phyloP scores from a whole-genome alignment of 768 basidiomycete species.

The Phlegmacium glaucopus region DNA sequence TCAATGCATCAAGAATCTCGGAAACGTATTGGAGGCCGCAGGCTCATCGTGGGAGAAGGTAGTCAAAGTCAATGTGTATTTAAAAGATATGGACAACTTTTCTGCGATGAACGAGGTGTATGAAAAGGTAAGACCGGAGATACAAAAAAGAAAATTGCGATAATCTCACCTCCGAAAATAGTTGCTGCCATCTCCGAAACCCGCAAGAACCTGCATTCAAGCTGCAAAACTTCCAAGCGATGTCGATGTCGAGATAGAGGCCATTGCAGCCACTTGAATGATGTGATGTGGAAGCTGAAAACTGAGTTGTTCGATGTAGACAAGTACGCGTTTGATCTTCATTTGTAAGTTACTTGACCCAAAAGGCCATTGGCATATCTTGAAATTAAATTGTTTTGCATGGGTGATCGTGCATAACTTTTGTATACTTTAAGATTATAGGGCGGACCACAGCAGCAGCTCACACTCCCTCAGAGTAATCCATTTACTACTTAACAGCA shows the following conservation, averaged over 20 bases:
- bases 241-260: slow-evolving; percentile 73
- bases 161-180: slow-evolving; percentile 9
- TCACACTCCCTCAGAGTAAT: no score
- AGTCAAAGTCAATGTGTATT: slow-evolving; percentile 53
- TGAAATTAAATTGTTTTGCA: no score
- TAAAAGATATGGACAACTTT: slow-evolving; percentile 60
- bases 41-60: slow-evolving; percentile 62
- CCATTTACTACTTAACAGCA: no score
- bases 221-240: slow-evolving; percentile 65
- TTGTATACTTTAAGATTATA: no score
- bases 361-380: no score
- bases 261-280: slow-evolving; percentile 44
- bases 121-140: slow-evolving; percentile 36
- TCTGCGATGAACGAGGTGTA: slow-evolving; percentile 55
- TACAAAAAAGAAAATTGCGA: background rate
- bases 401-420: no score
- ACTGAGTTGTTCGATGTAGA: no score
- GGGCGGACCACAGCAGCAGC: no score
- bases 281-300: background rate
- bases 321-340: no score
- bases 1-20: slow-evolving; percentile 55
- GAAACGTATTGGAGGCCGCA: slow-evolving; percentile 48
- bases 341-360: no score
- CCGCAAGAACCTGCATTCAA: slow-evolving; percentile 75
- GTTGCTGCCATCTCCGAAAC: slow-evolving; percentile 56